These are phyloP conservation scores for Zygosaccharomyces siamensis DNA, from an alignment of 805 yeast genomes.

Conservation along the genomic window DNA sequence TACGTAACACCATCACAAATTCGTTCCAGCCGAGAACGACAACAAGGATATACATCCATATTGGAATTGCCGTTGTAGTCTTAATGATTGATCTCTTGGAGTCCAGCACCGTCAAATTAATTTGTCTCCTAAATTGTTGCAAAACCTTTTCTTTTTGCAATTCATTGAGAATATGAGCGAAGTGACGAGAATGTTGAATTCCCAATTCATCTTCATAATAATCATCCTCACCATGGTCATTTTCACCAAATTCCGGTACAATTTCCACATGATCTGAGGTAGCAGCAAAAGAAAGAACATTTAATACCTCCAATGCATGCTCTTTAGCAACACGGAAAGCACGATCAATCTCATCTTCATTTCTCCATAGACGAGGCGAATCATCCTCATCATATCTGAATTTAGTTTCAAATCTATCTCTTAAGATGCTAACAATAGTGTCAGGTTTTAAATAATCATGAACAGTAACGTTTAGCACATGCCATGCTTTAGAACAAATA, in stretches of 20 bases:
- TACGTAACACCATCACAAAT: constrained; percentile 78
- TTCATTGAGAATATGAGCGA: constrained; percentile 54
- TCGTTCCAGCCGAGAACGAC: constrained; percentile 92
- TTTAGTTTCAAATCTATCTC: constrained; percentile 74
- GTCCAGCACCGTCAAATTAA: constrained; percentile 76
- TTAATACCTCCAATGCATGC: constrained; percentile 52
- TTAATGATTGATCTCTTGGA: constrained; percentile 83
- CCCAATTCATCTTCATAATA: constrained; percentile 40
- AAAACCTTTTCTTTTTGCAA: constrained; percentile 53
- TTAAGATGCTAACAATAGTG: constrained; percentile 56
- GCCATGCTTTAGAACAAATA: constrained; percentile 61
- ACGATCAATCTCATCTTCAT: constrained; percentile 64
- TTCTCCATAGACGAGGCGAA: constrained; percentile 76
- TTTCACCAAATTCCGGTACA: constrained; percentile 52
- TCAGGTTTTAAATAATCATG: constrained; percentile 64
- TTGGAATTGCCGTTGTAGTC: constrained; percentile 74
- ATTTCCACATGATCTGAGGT: constrained; percentile 50
- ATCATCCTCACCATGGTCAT: constrained; percentile 31
- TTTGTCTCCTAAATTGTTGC: constrained; percentile 61
- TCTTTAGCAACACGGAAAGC: constrained; percentile 58
- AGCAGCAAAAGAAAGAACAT: constrained; percentile 54
- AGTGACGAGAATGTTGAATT: constrained; percentile 40
- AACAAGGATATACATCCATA: constrained; percentile 69
- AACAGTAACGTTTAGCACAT: constrained; percentile 49
- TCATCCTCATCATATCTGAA: constrained; percentile 83